Conservation (phyloP, 73 alveolate species). For the Symbiodinium pilosum region DNA sequence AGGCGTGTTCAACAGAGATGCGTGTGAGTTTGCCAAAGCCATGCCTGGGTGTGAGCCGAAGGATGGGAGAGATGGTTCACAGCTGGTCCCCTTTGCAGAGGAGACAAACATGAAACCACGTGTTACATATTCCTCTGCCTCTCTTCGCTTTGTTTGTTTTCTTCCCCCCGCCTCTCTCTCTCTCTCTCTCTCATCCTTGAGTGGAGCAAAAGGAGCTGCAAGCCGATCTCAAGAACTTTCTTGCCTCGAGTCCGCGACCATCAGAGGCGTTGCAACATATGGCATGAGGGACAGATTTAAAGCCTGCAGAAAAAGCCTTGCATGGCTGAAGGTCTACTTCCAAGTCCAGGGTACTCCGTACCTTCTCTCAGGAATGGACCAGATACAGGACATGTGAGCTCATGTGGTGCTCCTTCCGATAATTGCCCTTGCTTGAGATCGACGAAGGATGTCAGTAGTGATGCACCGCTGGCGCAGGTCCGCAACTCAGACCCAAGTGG, state of each 20-base stretch:
- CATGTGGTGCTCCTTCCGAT: neutral
- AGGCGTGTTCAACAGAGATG: constrained; percentile 33
- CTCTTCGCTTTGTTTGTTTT: neutral
- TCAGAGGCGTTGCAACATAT: neutral
- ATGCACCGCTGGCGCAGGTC: neutral
- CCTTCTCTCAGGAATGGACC: neutral
- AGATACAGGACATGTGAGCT: neutral
- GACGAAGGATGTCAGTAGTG: neutral
- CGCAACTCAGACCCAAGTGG: neutral
- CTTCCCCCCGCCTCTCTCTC: neutral
- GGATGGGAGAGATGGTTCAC: neutral
- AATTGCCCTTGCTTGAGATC: neutral
- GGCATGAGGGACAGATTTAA: neutral
- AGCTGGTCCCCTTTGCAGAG: neutral
- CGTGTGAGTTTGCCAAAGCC: neutral
- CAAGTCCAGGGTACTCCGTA: neutral
- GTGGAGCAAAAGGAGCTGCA: neutral
- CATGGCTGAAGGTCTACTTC: neutral
- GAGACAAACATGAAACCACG: too few species aligned
- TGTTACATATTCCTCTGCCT: neutral
- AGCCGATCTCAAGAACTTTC: neutral
- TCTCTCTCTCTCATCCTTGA: neutral
- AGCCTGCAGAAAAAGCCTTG: neutral
- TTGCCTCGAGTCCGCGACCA: neutral
- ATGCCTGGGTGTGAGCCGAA: too few species aligned